Evolutionary conservation across 1,139 yeast genomes (phyloP).

Genomic region (Williopsis jadinii): DNA sequence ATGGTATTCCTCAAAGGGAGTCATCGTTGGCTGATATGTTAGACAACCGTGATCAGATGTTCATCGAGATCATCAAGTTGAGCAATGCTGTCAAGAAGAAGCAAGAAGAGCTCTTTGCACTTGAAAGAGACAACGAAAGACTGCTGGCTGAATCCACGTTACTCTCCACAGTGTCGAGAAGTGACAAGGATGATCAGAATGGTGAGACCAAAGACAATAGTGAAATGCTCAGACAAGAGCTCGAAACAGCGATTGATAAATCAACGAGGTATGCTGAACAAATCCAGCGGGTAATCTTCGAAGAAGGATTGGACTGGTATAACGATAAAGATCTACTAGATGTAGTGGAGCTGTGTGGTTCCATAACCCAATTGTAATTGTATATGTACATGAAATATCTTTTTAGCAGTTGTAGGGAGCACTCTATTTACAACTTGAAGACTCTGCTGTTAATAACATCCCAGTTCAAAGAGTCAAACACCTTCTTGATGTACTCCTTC

Average conservation of each 20-base stretch:
- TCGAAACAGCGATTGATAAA: neutral
- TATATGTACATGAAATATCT: conserved; percentile 4
- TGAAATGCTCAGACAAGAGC: neutral
- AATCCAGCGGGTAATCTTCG: conserved; percentile 23
- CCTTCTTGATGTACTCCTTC: conserved; percentile 62
- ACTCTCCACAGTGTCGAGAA: neutral
- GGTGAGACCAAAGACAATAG: neutral
- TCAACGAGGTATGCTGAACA: conserved; percentile 23
- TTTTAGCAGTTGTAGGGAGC: too few species aligned
- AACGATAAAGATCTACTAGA: conserved; percentile 23
- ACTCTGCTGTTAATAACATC: conserved; percentile 65
- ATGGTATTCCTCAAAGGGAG: conserved; percentile 17
- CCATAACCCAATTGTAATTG: neutral
- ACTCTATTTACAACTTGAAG: conserved; percentile 19
- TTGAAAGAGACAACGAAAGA: conserved; percentile 1
- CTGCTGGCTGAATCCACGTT: conserved; percentile 3
- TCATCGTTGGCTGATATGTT: conserved; percentile 7
- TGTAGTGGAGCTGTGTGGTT: conserved; percentile 26
- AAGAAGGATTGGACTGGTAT: conserved; percentile 22
- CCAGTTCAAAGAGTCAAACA: conserved; percentile 86
- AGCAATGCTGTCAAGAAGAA: conserved; percentile 1
- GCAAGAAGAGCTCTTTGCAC: neutral
- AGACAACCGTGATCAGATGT: conserved; percentile 13
- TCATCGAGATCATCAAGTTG: conserved; percentile 7
- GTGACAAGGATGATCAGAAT: neutral